Percentiles rank a stretch among this genome's conserved stretches.
Evolutionary conservation across 2,329 filamentous ascomycete species (phyloP).

Genomic region (Cercospora berteroae): DNA sequence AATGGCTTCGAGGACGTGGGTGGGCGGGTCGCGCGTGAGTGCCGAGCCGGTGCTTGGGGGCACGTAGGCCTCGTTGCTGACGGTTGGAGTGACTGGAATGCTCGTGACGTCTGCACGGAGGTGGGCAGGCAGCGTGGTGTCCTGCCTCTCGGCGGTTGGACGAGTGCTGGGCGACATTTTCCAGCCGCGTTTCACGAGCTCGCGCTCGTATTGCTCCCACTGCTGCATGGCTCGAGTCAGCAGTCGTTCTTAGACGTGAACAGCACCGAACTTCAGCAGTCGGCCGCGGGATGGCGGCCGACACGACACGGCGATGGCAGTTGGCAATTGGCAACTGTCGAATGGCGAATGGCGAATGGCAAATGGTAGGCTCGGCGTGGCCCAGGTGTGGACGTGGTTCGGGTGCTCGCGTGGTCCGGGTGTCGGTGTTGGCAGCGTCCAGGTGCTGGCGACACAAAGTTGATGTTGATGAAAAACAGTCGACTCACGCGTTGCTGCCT

Average conservation of each 20-base stretch:
- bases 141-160: slow-evolving; percentile 22
- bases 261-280: slow-evolving; percentile 1
- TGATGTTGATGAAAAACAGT: background rate
- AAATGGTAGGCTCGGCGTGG: background rate
- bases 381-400: background rate
- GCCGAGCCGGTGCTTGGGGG: slow-evolving; percentile 11
- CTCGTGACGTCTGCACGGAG: slow-evolving; percentile 21
- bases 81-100: slow-evolving; percentile 31
- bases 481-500: background rate
- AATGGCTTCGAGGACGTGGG: slow-evolving; percentile 26
- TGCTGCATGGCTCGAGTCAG: slow-evolving; percentile 21
- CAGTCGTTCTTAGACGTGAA: slow-evolving; percentile 9
- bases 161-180: slow-evolving; percentile 25
- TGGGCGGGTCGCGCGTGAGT: slow-evolving; percentile 16
- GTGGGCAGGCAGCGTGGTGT: slow-evolving; percentile 20
- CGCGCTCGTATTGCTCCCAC: slow-evolving; percentile 20
- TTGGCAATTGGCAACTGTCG: background rate
- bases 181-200: slow-evolving; percentile 20
- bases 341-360: background rate
- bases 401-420: background rate
- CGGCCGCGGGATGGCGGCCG: background rate
- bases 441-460: background rate
- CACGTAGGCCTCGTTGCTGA: slow-evolving; percentile 25
- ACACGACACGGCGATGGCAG: background rate
- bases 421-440: background rate